phyloP scores from a whole-genome alignment of 73 alveolate genomes.

The Paramecium octaurelia region DNA sequence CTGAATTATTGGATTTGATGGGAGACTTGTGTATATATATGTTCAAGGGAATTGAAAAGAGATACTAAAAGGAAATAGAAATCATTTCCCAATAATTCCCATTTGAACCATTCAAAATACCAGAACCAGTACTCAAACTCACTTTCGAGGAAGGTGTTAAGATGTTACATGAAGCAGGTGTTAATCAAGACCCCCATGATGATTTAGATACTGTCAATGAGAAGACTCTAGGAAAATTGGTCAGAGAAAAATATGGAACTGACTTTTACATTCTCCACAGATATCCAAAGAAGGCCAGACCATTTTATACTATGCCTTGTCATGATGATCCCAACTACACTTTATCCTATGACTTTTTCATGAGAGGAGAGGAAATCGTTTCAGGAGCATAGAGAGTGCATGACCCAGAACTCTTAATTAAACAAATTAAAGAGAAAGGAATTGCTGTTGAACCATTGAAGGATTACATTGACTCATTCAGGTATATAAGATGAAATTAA shows the following conservation, averaged over 20 bases:
- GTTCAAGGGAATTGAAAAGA: constrained; percentile 86
- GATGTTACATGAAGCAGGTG: constrained; percentile 88
- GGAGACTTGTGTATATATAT: constrained; percentile 85
- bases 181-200: constrained; percentile 77
- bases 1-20: constrained; percentile 93
- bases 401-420: constrained; percentile 68
- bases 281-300: constrained; percentile 98
- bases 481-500: not conserved
- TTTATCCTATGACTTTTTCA: constrained; percentile 97
- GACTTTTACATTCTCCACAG: constrained; percentile 97
- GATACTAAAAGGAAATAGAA: constrained; percentile 83
- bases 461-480: constrained; percentile 52
- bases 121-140: constrained; percentile 81
- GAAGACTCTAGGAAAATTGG: constrained; percentile 91
- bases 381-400: constrained; percentile 99
- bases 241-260: constrained; percentile 93
- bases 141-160: constrained; percentile 91
- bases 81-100: constrained; percentile 87
- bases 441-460: constrained; percentile 44
- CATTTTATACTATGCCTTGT: constrained; percentile 99
- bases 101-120: constrained; percentile 90
- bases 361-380: constrained; percentile 99
- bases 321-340: constrained; percentile 95
- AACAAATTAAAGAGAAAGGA: constrained; percentile 45
- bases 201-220: constrained; percentile 94